These are phyloP conservation scores for Trifolium pratense DNA, from an alignment of 306 rosid species.

Conservation along the genomic window DNA sequence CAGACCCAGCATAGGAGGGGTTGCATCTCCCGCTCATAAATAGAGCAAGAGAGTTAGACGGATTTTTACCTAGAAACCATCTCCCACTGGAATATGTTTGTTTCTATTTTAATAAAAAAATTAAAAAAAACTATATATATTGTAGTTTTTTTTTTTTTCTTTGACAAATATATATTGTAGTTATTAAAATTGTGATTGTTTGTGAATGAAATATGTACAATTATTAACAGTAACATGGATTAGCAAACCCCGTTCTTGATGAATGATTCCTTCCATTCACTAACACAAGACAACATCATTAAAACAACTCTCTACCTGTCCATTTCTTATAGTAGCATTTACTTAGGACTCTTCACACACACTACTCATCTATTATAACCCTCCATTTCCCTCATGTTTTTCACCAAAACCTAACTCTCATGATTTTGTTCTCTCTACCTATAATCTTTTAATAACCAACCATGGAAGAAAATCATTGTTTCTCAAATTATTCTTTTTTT, in stretches of 20 bases:
- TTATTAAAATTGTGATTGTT: neutral
- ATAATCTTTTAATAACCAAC: constrained; percentile 12
- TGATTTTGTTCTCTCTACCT: constrained; percentile 43
- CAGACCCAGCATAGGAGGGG: too few relatives aligned
- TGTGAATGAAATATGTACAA: constrained; percentile 16
- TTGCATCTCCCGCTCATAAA: too few relatives aligned
- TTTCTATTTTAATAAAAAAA: too few relatives aligned
- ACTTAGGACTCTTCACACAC: constrained; percentile 42
- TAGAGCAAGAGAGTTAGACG: too few relatives aligned
- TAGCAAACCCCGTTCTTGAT: constrained; percentile 72
- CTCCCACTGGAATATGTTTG: too few relatives aligned
- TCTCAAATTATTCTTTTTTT: constrained; percentile 56
- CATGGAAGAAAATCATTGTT: constrained; percentile 52
- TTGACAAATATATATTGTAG: too few relatives aligned
- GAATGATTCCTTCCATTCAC: constrained; percentile 86
- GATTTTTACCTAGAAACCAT: too few relatives aligned
- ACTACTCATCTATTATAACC: constrained; percentile 29
- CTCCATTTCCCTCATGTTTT: constrained; percentile 54
- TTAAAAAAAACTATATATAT: too few relatives aligned
- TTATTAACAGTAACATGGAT: constrained; percentile 44
- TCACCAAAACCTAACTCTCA: constrained; percentile 63
- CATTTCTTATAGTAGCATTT: constrained; percentile 46
- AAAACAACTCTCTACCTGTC: constrained; percentile 67
- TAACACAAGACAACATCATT: constrained; percentile 93
- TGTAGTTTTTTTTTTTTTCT: too few relatives aligned